These are phyloP conservation scores for Canariomyces notabilis DNA, from an alignment of 2,329 filamentous ascomycete species.

Conservation along the genomic window DNA sequence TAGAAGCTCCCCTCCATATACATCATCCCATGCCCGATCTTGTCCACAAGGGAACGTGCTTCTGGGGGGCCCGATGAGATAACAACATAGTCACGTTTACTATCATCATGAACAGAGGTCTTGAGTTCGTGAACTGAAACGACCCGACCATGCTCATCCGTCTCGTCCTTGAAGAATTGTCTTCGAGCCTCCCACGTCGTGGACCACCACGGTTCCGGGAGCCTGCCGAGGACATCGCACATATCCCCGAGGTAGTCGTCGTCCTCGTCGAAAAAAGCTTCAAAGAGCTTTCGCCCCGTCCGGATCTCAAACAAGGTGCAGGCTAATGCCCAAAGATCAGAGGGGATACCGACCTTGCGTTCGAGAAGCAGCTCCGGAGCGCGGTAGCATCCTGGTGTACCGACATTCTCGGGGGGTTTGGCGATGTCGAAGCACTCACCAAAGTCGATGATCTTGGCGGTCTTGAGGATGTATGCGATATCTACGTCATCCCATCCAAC, in stretches of 20 bases:
- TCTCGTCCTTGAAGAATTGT: conserved; percentile 23
- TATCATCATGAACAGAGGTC: neutral
- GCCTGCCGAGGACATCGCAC: conserved; percentile 28
- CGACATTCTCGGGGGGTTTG: conserved; percentile 20
- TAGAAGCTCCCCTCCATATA: conserved; percentile 14
- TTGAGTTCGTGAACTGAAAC: conserved; percentile 1
- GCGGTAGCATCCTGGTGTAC: conserved; percentile 28
- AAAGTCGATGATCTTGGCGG: conserved; percentile 22
- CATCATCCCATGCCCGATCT: neutral
- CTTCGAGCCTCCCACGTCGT: conserved; percentile 25
- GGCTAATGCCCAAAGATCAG: conserved; percentile 32
- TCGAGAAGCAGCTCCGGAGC: conserved; percentile 29
- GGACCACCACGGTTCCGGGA: conserved; percentile 31
- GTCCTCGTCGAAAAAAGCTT: conserved; percentile 25
- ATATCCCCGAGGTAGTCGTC: conserved; percentile 30
- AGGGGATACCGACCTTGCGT: conserved; percentile 16
- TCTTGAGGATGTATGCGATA: conserved; percentile 2
- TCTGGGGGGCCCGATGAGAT: neutral
- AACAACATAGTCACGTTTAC: neutral
- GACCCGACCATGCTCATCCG: conserved; percentile 14
- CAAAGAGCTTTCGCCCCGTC: conserved; percentile 27
- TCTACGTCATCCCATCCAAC: conserved; percentile 16
- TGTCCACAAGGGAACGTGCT: conserved; percentile 1
- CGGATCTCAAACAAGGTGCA: conserved; percentile 33
- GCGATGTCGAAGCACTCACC: conserved; percentile 21